Base-by-base conservation (phyloP, 225 moss, liverwort and hornwort genomes). In the Straminergon stramineum region DNA sequence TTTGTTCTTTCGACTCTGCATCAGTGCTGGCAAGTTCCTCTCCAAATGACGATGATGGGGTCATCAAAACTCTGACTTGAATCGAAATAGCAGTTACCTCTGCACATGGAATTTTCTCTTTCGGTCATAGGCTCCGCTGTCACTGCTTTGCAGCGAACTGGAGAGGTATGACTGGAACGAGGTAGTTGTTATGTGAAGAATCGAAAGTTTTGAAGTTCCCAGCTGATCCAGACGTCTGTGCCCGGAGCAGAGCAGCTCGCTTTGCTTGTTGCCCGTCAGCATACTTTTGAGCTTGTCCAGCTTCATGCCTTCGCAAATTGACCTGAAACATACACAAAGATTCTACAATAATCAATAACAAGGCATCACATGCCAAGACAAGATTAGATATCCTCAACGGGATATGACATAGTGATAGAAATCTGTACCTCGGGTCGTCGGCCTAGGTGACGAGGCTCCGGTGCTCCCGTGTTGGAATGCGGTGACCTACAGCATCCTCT, bases 131-230 rank as follows among this genome's bases (percentile, higher is more conserved):
- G 23, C 81, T 73, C 23, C 28, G 31, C 76, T 34, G 58, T 90
- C 88, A 93, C 73, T 92, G 91, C 91, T 97, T 99, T 77, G 89
- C 95, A 90, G 94, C 96, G 70, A 97, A 95, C 57, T 99, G 97
- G 91, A 96, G 93, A 70, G 99, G 99, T 79, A 99, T 97, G 70
- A 99, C 96, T 87, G 99, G 99, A 31, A 99, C 93, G 62, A 97
- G 91, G 88, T 94, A 96, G 87, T 99, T 99, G 81, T 95, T 95
- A 85, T 97, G 96, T 53, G 93, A 92, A 11, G 99, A 99, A 91
- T 99, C 99, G 85, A 95, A 96, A 53, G 90, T 94, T 91, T 92
- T 96, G 73, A 95, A 99, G 88, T 97, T 96, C 82, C 97, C 97
- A 65, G 96, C 94, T 74, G 96, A 96, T 82, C 97, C 95, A 88